Evolutionary conservation across 2,329 filamentous ascomycete species (phyloP).

Genomic region (Scedosporium minutisporum): DNA sequence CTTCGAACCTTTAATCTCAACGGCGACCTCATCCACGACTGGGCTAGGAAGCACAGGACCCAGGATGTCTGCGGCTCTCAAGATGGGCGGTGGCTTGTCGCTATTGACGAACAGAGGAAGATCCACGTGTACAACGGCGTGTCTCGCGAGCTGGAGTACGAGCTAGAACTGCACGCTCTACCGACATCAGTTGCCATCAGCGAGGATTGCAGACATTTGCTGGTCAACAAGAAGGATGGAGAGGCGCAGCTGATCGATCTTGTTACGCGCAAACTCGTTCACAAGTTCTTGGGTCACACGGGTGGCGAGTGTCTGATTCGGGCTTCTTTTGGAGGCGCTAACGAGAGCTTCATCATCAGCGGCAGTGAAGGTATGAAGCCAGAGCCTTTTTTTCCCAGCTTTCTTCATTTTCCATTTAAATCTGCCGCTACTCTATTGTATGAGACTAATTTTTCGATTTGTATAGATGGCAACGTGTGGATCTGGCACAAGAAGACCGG

Average conservation of each 20-base stretch:
- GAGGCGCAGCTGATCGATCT: slow-evolving; percentile 74
- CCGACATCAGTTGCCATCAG: slow-evolving; percentile 76
- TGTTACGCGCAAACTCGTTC: slow-evolving; percentile 58
- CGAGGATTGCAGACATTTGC: slow-evolving; percentile 66
- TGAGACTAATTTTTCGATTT: slow-evolving; percentile 13
- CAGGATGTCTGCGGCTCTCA: slow-evolving; percentile 77
- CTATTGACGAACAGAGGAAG: slow-evolving; percentile 59
- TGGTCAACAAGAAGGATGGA: slow-evolving; percentile 73
- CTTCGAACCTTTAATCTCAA: slow-evolving; percentile 62
- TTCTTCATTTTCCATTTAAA: slow-evolving; percentile 11
- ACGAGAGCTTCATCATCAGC: slow-evolving; percentile 83
- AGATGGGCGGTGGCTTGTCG: slow-evolving; percentile 71
- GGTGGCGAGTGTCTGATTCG: slow-evolving; percentile 74
- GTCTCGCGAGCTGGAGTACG: slow-evolving; percentile 66
- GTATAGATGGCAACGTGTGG: slow-evolving; percentile 55
- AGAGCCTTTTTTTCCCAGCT: neutral
- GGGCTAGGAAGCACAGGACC: slow-evolving; percentile 63
- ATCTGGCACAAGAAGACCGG: slow-evolving; percentile 89
- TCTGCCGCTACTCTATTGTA: neutral
- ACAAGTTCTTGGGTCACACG: slow-evolving; percentile 65
- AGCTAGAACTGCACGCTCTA: slow-evolving; percentile 49
- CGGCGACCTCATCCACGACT: slow-evolving; percentile 54
- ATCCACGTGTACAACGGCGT: slow-evolving; percentile 75
- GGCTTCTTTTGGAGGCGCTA: slow-evolving; percentile 76
- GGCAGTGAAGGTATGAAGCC: slow-evolving; percentile 56